Base-by-base conservation (phyloP, 176 grass and related monocot genomes). In the Cocos nucifera region DNA sequence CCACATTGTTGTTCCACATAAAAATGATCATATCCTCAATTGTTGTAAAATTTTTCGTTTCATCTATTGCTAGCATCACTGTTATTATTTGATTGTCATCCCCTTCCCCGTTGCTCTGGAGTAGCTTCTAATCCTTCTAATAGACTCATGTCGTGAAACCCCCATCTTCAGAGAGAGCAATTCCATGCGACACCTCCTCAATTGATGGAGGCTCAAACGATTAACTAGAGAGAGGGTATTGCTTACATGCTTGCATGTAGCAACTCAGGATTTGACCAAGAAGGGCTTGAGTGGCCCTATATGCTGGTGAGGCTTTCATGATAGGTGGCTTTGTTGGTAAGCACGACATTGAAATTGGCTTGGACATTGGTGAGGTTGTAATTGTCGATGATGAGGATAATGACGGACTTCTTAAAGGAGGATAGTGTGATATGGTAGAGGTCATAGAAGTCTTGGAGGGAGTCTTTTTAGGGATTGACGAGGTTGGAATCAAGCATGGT, bases 311-410 rank as follows among this genome's bases (percentile, higher is more conserved):
- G 51, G 51, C 64, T 25, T n/a, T 67, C 64, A 2, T 54, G 25
- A 23, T 51, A 67, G 24, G 64, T 67, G 64, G 50, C 51, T 19
- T 50, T 50, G 51, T 67, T 54, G 26, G 64, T 67, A 50, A 67
- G 50, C 15, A 51, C 25, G 6, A 50, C 22, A 26, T 23, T 23
- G 23, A 23, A 1, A 3, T 23, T 0, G 23, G 23, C 23, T 23
- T 23, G 23, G 23, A 23, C 23, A 3, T 67, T 51, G 24, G 24
- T 51, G 24, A 67, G 50, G 17, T 30, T 54, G 1, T 50, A 3
- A 9, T 25, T 2, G 5, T 14, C 5, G 4, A 25, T 4, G 15
- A 3, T 50, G 25, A 67, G n/a, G 50, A 54, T 17, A 0, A 4
- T 25, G 16, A 26, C 17, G 4, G 25, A 55, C 5, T 51, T 22